Evolutionary conservation across 1,284 basidiomycete species (phyloP).

Genomic region (Tylopilus orsonianus): DNA sequence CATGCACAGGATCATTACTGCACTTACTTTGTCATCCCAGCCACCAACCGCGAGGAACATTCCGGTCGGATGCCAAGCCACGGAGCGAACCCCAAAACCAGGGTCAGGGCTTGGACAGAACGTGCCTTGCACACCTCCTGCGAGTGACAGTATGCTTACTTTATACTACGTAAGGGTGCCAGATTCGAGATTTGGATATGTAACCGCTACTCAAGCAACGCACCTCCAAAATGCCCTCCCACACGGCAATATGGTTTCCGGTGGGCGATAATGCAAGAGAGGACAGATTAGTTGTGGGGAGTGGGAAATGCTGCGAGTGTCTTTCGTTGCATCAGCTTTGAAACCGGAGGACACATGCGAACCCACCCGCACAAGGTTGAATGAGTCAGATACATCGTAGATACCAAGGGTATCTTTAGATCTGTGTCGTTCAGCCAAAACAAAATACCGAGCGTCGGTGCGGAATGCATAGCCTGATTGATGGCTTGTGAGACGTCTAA

Average conservation of each 20-base stretch:
- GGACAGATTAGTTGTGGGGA: constrained; percentile 74
- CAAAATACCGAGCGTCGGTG: constrained; percentile 75
- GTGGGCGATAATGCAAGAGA: constrained; percentile 81
- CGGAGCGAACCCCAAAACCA: constrained; percentile 73
- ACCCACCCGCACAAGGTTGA: constrained; percentile 73
- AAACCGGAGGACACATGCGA: constrained; percentile 6
- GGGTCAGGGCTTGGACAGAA: constrained; percentile 74
- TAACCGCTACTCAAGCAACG: constrained; percentile 13
- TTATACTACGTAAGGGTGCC: constrained; percentile 62
- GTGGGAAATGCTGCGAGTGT: constrained; percentile 67
- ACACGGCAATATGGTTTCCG: constrained; percentile 77
- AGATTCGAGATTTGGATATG: neutral
- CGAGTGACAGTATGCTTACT: constrained; percentile 70
- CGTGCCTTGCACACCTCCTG: constrained; percentile 67
- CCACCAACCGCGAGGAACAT: constrained; percentile 77
- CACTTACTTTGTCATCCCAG: constrained; percentile 77
- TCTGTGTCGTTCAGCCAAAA: constrained; percentile 81
- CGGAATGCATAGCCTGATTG: constrained; percentile 74
- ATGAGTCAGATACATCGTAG: constrained; percentile 71
- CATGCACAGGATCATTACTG: neutral
- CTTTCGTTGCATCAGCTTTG: constrained; percentile 24
- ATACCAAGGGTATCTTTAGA: constrained; percentile 83
- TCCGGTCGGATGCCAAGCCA: constrained; percentile 83
- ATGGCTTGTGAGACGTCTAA: constrained; percentile 6
- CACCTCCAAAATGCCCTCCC: constrained; percentile 82